Conservation (phyloP, 2,329 filamentous ascomycete species). For the Cadophora sp. region DNA sequence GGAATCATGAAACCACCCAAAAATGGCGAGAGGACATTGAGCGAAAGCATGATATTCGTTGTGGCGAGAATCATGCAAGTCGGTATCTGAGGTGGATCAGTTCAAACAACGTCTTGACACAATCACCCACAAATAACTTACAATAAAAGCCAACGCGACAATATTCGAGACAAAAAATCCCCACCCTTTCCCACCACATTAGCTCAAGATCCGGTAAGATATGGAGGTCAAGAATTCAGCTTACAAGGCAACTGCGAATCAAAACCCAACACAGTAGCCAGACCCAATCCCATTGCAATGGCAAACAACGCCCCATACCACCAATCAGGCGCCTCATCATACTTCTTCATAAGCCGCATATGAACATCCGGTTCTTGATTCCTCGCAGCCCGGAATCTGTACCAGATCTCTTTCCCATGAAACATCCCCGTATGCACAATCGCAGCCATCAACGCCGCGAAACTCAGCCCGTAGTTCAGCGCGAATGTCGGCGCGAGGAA, state of each 20-base stretch:
- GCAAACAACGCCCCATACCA: slow-evolving; percentile 61
- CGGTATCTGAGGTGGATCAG: slow-evolving; percentile 52
- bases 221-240: background rate
- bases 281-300: slow-evolving; percentile 53
- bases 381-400: slow-evolving; percentile 31
- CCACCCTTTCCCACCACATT: slow-evolving; percentile 38
- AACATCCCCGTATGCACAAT: slow-evolving; percentile 72
- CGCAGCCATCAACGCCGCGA: slow-evolving; percentile 73
- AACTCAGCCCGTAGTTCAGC: slow-evolving; percentile 73
- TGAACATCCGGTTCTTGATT: slow-evolving; percentile 58
- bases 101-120: background rate
- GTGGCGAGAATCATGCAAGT: slow-evolving; percentile 74
- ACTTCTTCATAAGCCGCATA: slow-evolving; percentile 61
- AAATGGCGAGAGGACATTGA: slow-evolving; percentile 76
- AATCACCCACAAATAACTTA: slow-evolving; percentile 14
- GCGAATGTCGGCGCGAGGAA: slow-evolving; percentile 77
- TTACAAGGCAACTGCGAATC: slow-evolving; percentile 58
- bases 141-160: slow-evolving; percentile 66
- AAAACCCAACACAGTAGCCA: slow-evolving; percentile 54
- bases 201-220: background rate
- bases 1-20: slow-evolving; percentile 74
- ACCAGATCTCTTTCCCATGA: slow-evolving; percentile 70
- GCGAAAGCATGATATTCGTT: slow-evolving; percentile 68
- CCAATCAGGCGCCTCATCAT: slow-evolving; percentile 61
- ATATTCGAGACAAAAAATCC: slow-evolving; percentile 44